Percentiles rank a stretch among this genome's conserved stretches.
These are phyloP conservation scores for Simmondsia chinensis DNA, from an alignment of 148 eudicot genomes.

Conservation along the genomic window DNA sequence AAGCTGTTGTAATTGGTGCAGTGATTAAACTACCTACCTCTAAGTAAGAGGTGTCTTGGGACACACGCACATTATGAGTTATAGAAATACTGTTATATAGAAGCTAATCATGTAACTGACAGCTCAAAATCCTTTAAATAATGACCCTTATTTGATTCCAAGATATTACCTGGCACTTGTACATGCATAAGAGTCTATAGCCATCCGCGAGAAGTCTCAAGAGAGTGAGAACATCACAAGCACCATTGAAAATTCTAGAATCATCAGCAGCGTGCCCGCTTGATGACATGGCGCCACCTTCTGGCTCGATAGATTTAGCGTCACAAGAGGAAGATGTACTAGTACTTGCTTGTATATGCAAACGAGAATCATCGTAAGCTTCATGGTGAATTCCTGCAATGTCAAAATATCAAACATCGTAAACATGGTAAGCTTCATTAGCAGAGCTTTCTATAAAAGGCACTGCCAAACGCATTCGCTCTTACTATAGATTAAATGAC, in stretches of 20 bases:
- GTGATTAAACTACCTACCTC: no score
- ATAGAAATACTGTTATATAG: no score
- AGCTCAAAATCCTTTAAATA: no score
- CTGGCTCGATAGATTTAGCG: constrained; percentile 51
- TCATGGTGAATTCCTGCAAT: constrained; percentile 60
- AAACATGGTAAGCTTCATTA: not conserved
- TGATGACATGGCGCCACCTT: constrained; percentile 25
- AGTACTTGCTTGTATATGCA: constrained; percentile 27
- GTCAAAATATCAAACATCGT: constrained; percentile 4
- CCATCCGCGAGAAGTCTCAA: constrained; percentile 79
- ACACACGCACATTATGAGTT: no score
- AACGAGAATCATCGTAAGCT: constrained; percentile 49
- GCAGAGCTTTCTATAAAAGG: no score
- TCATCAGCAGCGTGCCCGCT: constrained; percentile 35
- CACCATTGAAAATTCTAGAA: constrained; percentile 46
- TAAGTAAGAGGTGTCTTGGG: no score
- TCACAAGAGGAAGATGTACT: constrained; percentile 48
- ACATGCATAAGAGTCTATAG: constrained; percentile 77
- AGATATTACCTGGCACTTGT: constrained; percentile 70
- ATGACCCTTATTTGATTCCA: constrained; percentile 2
- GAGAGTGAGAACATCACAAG: constrained; percentile 63
- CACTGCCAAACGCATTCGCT: no score
- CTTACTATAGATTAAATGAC: no score
- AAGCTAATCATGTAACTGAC: no score
- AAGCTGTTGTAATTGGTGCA: no score